Percentiles rank a stretch among this genome's conserved stretches.
phyloP scores from a whole-genome alignment of 495 filamentous ascomycete genomes.

The Astrocystis sublimbata region DNA sequence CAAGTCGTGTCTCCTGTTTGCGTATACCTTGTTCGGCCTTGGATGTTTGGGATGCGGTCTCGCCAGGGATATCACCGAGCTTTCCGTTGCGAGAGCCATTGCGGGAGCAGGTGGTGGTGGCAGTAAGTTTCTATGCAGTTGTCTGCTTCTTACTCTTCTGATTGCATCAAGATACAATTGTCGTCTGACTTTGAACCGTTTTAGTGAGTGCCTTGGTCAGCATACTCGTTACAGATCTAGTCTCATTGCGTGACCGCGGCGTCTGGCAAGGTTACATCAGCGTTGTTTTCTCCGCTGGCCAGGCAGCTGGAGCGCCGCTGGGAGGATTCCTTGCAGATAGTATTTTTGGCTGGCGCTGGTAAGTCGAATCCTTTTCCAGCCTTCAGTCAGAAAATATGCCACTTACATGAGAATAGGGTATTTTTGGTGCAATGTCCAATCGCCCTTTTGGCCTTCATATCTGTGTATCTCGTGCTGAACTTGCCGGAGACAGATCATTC shows the following conservation, averaged over 20 bases:
- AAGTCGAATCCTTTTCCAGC: slow-evolving; percentile 23
- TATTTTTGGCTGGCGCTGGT: slow-evolving; percentile 86
- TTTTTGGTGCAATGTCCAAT: slow-evolving; percentile 73
- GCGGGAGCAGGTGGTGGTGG: slow-evolving; percentile 79
- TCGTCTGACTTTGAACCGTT: not conserved
- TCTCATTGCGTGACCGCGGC: slow-evolving; percentile 74
- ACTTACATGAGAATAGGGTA: slow-evolving; percentile 47
- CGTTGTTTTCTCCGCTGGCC: slow-evolving; percentile 71
- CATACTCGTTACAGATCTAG: slow-evolving; percentile 77
- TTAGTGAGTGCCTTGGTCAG: slow-evolving; percentile 74
- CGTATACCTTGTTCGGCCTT: slow-evolving; percentile 71
- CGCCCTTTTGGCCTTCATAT: slow-evolving; percentile 64
- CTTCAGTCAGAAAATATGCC: not conserved
- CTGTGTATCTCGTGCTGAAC: slow-evolving; percentile 63
- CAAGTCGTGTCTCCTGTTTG: slow-evolving; percentile 72
- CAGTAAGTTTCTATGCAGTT: not conserved
- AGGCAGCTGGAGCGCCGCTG: slow-evolving; percentile 70
- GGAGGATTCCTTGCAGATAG: slow-evolving; percentile 75
- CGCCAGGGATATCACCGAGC: slow-evolving; percentile 64
- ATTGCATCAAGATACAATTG: no score
- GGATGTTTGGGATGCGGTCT: slow-evolving; percentile 75
- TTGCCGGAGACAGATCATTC: slow-evolving; percentile 56
- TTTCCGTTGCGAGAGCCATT: slow-evolving; percentile 66
- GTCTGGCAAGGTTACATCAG: slow-evolving; percentile 84
- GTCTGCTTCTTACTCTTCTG: not conserved